Evolutionary conservation across 1,284 basidiomycete genomes (phyloP).

Genomic region (Ustilago xerochloae): DNA sequence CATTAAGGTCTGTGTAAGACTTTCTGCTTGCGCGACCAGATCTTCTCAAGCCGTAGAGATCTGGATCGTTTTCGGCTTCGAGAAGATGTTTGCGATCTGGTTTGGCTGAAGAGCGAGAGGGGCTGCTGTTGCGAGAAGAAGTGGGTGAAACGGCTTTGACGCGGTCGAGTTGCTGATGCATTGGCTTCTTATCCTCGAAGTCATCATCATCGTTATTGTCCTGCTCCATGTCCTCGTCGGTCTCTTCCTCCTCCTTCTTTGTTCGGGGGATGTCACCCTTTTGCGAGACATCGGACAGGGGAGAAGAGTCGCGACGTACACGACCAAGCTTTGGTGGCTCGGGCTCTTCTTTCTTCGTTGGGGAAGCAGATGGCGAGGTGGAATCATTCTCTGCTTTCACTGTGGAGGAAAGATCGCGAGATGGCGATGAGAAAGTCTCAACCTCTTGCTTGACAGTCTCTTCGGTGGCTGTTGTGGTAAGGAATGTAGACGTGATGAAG

Average conservation of each 20-base stretch:
- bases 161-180: conserved; percentile 41
- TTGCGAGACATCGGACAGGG: conserved; percentile 35
- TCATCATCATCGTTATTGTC: conserved; percentile 19
- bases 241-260: conserved; percentile 6
- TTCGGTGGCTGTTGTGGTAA: conserved; percentile 7
- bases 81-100: conserved; percentile 46
- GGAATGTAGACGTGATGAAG: background rate
- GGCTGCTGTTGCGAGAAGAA: conserved; percentile 37
- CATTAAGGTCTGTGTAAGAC: conserved; percentile 44
- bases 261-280: conserved; percentile 5
- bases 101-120: conserved; percentile 43
- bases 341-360: conserved; percentile 11
- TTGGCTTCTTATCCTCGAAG: conserved; percentile 19
- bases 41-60: conserved; percentile 68
- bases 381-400: conserved; percentile 8
- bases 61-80: conserved; percentile 62
- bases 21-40: conserved; percentile 67
- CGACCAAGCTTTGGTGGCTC: conserved; percentile 19
- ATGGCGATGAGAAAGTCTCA: conserved; percentile 10
- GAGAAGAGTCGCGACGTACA: conserved; percentile 41
- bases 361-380: conserved; percentile 2
- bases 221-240: background rate
- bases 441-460: conserved; percentile 21
- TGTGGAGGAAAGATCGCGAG: background rate
- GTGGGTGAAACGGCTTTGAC: conserved; percentile 23